Conservation (phyloP, 148 eudicot species). For the Beta vulgaris region DNA sequence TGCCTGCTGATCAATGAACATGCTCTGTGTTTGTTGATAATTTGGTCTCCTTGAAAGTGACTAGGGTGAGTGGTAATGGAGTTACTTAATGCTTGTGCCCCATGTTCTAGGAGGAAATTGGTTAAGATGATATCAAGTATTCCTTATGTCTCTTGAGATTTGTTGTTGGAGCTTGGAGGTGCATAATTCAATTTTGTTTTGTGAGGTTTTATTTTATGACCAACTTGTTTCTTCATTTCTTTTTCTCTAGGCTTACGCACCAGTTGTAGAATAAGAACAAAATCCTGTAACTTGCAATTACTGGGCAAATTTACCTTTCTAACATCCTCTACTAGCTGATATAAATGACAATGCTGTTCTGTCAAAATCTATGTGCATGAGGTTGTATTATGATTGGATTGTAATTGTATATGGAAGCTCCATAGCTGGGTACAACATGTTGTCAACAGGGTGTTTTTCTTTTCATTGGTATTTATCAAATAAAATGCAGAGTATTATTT, state of each 20-base stretch:
- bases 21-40: background rate
- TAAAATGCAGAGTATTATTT: background rate
- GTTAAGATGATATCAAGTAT: background rate
- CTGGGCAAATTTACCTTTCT: background rate
- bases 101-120: background rate
- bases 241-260: background rate
- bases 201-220: background rate
- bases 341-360: background rate
- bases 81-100: background rate
- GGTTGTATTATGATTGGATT: background rate
- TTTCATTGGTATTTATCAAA: background rate
- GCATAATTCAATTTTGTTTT: background rate
- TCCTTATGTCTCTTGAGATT: background rate
- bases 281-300: background rate
- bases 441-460: background rate
- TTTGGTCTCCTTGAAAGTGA: background rate
- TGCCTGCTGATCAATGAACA: background rate
- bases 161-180: background rate
- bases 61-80: background rate
- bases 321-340: background rate
- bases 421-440: background rate
- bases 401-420: background rate
- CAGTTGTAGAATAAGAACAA: background rate
- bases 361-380: background rate
- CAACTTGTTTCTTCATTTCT: background rate